Percentiles rank a stretch among this genome's conserved stretches.
Evolutionary conservation across 768 basidiomycete genomes (phyloP).

Genomic region (Tulasnella sp.): DNA sequence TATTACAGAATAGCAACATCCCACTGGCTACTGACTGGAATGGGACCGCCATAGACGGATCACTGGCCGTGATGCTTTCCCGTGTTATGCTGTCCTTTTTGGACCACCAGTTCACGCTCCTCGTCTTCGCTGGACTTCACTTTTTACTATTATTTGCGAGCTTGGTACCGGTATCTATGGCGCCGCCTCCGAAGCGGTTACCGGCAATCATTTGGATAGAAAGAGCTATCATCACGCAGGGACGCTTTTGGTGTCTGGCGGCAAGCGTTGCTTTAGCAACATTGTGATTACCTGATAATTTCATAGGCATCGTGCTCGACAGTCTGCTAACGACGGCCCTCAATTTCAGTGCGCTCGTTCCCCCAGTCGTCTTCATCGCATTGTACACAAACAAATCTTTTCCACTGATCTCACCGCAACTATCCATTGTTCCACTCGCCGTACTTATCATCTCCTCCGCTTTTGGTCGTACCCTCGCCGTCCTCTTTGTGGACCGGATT

Average conservation of each 20-base stretch:
- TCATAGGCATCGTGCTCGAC: no score
- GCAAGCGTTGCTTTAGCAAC: constrained; percentile 25
- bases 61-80: constrained; percentile 15
- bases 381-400: neutral
- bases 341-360: neutral
- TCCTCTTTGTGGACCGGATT: neutral
- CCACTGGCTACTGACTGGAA: no score
- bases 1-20: no score
- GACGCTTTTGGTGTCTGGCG: constrained; percentile 28
- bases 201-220: constrained; percentile 14
- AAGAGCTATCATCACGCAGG: neutral
- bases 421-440: neutral
- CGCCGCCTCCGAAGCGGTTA: neutral
- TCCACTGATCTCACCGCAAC: neutral
- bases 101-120: constrained; percentile 22
- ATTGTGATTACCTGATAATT: constrained; percentile 8
- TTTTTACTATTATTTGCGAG: constrained; percentile 23
- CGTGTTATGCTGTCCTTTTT: constrained; percentile 26
- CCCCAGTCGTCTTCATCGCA: neutral
- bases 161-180: constrained; percentile 27
- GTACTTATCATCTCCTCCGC: neutral
- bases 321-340: neutral
- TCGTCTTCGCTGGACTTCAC: constrained; percentile 26
- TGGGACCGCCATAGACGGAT: constrained; percentile 9
- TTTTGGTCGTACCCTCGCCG: neutral